Percentiles rank a stretch among this genome's conserved stretches.
Evolutionary conservation across 371 early-diverging fungal species (phyloP).

Genomic region (Mortierella sp.): DNA sequence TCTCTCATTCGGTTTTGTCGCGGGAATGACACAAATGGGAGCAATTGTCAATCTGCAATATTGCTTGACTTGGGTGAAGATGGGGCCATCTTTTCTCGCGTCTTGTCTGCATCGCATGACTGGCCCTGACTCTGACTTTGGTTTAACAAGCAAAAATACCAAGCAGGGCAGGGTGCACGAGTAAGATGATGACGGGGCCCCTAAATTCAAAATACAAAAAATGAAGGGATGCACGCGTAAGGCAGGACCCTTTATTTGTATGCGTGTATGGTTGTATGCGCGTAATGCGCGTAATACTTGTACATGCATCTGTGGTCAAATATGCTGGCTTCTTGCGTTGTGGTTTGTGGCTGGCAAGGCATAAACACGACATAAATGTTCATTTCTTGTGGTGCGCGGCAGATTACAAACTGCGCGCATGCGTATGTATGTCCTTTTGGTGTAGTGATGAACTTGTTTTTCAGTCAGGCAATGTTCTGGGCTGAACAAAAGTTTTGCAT

Average conservation of each 20-base stretch:
- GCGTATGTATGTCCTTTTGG: neutral
- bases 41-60: no score
- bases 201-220: neutral
- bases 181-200: no score
- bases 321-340: neutral
- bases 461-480: neutral
- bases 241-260: neutral
- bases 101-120: neutral
- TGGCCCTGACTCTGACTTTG: no score
- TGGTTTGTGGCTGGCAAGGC: neutral
- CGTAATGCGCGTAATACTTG: no score
- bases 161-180: no score
- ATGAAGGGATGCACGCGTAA: neutral
- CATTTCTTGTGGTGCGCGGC: neutral
- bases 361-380: neutral
- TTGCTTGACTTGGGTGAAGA: no score
- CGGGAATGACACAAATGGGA: no score
- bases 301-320: neutral
- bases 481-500: neutral
- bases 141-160: no score
- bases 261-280: neutral
- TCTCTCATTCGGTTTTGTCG: no score
- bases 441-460: neutral
- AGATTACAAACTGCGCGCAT: neutral
- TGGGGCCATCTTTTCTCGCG: neutral